Percentiles rank a stretch among this genome's conserved stretches.
Conservation (phyloP, 805 yeast species). For the Candida khao-thaluensis region DNA sequence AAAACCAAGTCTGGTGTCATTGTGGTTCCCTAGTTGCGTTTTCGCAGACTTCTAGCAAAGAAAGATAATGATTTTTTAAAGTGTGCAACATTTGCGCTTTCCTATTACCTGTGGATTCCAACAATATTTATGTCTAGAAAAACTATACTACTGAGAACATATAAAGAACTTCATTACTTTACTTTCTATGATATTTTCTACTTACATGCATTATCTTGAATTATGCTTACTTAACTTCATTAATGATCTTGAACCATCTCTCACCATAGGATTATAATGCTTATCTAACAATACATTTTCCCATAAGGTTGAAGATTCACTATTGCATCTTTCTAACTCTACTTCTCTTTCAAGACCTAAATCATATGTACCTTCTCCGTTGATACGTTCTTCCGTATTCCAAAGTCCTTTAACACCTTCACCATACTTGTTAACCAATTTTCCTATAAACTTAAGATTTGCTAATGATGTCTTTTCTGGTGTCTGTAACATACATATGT, state of each 20-base stretch:
- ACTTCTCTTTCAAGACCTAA: slow-evolving; percentile 57
- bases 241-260: slow-evolving; percentile 54
- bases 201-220: slow-evolving; percentile 13
- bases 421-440: slow-evolving; percentile 63
- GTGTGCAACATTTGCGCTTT: too few species aligned
- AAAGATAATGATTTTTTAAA: too few species aligned
- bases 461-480: slow-evolving; percentile 90
- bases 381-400: slow-evolving; percentile 84
- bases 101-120: too few species aligned
- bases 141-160: too few species aligned
- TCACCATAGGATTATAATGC: slow-evolving; percentile 83
- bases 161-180: too few species aligned
- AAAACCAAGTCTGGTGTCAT: not conserved
- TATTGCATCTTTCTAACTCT: slow-evolving; percentile 72
- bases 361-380: slow-evolving; percentile 62
- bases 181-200: too few species aligned
- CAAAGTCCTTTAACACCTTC: slow-evolving; percentile 73
- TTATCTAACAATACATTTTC: slow-evolving; percentile 74
- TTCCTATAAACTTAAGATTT: slow-evolving; percentile 71
- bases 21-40: slow-evolving; percentile 1
- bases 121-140: too few species aligned
- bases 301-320: slow-evolving; percentile 90
- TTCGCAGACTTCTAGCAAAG: too few species aligned
- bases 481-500: slow-evolving; percentile 63
- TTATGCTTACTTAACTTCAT: slow-evolving; percentile 36